A percentile compares a stretch with the other conserved stretches of the same genome.
phyloP scores from a whole-genome alignment of 2,329 filamentous ascomycete species.

The Alternaria angustiovoidea region DNA sequence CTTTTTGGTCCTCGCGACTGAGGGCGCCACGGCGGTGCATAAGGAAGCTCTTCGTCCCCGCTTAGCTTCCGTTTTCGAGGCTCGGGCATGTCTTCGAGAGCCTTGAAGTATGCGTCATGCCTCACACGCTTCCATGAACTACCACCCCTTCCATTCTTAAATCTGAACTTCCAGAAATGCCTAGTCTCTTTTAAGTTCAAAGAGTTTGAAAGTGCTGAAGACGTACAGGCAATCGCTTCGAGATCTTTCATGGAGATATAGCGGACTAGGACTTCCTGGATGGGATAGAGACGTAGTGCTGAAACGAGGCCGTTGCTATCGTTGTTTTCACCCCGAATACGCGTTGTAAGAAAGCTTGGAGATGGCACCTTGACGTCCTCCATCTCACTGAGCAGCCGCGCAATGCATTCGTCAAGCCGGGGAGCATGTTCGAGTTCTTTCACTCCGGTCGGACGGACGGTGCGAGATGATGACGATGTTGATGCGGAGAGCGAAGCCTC shows the following conservation, averaged over 20 bases:
- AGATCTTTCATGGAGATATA: neutral
- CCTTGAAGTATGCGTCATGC: neutral
- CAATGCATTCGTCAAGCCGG: neutral
- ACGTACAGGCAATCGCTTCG: neutral
- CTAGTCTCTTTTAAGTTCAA: neutral
- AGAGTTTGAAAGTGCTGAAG: neutral
- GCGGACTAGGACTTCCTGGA: neutral
- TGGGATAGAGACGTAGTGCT: neutral
- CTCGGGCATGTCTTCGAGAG: neutral
- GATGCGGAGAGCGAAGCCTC: neutral
- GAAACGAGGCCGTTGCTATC: neutral
- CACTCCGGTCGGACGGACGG: neutral
- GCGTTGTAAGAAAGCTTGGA: neutral
- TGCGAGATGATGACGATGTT: neutral
- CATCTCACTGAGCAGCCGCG: neutral
- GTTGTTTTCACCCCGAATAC: neutral
- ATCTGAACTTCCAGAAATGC: neutral
- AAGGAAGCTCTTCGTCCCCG: neutral
- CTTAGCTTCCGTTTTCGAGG: neutral
- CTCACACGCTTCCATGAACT: neutral
- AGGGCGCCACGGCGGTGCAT: neutral
- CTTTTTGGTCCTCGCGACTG: neutral
- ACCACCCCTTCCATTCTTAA: neutral
- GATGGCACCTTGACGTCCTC: neutral
- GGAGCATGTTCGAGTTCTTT: neutral